Conservation (phyloP, 2,329 filamentous ascomycete genomes). For the Aspergillus spinulosporus region DNA sequence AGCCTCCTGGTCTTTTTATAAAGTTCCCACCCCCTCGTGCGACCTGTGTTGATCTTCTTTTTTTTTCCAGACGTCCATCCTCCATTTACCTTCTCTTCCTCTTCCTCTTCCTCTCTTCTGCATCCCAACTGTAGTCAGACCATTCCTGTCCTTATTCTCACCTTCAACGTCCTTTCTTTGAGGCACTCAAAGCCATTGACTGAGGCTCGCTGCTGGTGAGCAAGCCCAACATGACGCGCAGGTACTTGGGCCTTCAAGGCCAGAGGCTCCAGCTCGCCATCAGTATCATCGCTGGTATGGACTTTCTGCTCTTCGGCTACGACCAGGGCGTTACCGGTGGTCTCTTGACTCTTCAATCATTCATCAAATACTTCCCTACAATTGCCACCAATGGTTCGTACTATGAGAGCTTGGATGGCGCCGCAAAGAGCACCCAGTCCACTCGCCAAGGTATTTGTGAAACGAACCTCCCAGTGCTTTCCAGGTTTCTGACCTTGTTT, state of each 20-base stretch:
- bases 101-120: neutral
- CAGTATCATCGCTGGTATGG: constrained; percentile 46
- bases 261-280: constrained; percentile 45
- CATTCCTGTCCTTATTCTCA: neutral
- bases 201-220: neutral
- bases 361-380: constrained; percentile 44
- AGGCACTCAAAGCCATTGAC: neutral
- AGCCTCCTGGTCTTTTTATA: constrained; percentile 19
- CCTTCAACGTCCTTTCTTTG: neutral
- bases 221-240: constrained; percentile 25
- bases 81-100: neutral
- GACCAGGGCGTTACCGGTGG: constrained; percentile 49
- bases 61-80: neutral
- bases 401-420: constrained; percentile 17
- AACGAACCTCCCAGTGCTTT: neutral
- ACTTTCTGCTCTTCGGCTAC: constrained; percentile 41
- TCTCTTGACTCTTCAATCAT: constrained; percentile 44
- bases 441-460: constrained; percentile 36
- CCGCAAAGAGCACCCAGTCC: constrained; percentile 28
- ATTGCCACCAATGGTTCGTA: constrained; percentile 34
- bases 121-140: no score
- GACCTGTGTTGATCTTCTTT: constrained; percentile 17
- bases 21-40: constrained; percentile 16
- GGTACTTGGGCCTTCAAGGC: constrained; percentile 45
- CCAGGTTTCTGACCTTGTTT: neutral